Evolutionary conservation across 164 flowering plant genomes (phyloP).

Genomic region (Platanus orientalis): DNA sequence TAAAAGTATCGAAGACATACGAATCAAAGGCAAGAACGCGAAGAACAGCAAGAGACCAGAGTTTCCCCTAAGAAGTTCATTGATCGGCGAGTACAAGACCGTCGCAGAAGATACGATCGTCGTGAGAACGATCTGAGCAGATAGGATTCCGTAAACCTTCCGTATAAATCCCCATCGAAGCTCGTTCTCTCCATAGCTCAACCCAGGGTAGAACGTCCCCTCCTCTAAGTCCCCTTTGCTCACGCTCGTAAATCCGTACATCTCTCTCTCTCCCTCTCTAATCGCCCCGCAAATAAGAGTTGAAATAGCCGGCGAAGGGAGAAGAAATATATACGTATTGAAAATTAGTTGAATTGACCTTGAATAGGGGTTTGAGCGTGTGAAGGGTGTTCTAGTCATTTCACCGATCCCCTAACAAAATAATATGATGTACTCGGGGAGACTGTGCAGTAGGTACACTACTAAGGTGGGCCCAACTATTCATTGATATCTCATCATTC

Average conservation of each 20-base stretch:
- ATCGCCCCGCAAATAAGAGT: no score
- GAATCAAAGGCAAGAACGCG: constrained; percentile 62
- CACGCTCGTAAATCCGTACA: constrained; percentile 52
- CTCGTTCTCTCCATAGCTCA: constrained; percentile 72
- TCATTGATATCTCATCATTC: no score
- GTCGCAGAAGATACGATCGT: constrained; percentile 66
- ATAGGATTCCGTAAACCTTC: constrained; percentile 85
- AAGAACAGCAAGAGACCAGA: constrained; percentile 69
- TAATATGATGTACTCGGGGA: no score
- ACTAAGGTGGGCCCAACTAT: no score
- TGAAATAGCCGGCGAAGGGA: no score
- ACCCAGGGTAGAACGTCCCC: constrained; percentile 77
- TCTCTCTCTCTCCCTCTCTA: constrained; percentile 14
- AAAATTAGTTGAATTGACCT: no score
- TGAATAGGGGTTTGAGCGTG: no score
- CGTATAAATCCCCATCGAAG: constrained; percentile 97
- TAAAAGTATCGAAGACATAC: constrained; percentile 31
- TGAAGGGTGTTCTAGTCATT: no score
- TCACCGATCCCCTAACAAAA: no score
- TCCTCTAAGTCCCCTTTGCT: constrained; percentile 54
- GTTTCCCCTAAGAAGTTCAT: constrained; percentile 53
- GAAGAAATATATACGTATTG: no score
- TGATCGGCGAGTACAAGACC: constrained; percentile 70
- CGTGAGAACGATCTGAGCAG: constrained; percentile 84
- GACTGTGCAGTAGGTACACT: no score